phyloP scores from a whole-genome alignment of 2,329 filamentous ascomycete species.

The Stachybotrys chlorohalonatus region DNA sequence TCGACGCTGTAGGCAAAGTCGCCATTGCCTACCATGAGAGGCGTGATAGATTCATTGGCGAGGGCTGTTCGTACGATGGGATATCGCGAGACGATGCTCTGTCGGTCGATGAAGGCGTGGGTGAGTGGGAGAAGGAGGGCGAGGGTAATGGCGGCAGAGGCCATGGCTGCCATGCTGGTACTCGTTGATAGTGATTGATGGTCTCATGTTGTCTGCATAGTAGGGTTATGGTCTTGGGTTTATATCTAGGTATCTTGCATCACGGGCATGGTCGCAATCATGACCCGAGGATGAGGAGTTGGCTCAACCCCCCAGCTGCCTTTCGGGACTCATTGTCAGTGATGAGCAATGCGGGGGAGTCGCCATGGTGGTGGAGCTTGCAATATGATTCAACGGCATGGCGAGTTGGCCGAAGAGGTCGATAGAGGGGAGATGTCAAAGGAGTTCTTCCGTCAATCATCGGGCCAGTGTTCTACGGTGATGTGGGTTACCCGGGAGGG shows the following conservation, averaged over 20 bases:
- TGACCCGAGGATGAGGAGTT: background rate
- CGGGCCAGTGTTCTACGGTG: background rate
- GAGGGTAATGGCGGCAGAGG: background rate
- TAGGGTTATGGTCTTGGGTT: background rate
- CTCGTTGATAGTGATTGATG: background rate
- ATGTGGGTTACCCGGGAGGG: background rate
- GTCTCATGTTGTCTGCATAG: background rate
- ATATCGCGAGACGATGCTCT: constrained; percentile 10
- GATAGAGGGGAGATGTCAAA: background rate
- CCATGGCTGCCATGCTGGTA: background rate
- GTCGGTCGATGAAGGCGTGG: constrained; percentile 3
- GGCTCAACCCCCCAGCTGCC: background rate
- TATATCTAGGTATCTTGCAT: background rate
- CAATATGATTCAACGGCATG: too few relatives aligned
- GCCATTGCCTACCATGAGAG: constrained; percentile 40
- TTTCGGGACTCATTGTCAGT: background rate
- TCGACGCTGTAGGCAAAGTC: constrained; percentile 40
- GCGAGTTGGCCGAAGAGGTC: too few relatives aligned
- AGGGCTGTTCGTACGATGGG: constrained; percentile 12
- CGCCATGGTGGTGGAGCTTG: too few relatives aligned
- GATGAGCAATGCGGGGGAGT: background rate
- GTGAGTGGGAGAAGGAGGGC: background rate
- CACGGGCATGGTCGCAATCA: background rate
- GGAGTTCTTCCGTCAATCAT: background rate
- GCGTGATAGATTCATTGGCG: constrained; percentile 29